phyloP scores from a whole-genome alignment of 805 yeast species.

The Pichia eremophila region DNA sequence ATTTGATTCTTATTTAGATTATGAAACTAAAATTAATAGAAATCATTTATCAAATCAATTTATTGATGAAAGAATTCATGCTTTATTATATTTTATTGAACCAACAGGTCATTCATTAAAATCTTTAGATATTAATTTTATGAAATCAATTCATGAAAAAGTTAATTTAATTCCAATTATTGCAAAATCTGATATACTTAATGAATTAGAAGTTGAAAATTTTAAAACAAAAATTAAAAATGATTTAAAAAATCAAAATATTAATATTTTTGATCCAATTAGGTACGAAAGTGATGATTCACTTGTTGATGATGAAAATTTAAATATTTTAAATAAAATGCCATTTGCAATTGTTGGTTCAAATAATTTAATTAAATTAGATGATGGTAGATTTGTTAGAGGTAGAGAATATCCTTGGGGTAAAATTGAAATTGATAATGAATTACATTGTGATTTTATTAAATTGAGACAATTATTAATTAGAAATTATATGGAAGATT shows the following conservation, averaged over 20 bases:
- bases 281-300: conserved; percentile 62
- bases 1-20: conserved; percentile 81
- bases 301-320: conserved; percentile 72
- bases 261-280: conserved; percentile 70
- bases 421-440: conserved; percentile 88
- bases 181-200: conserved; percentile 88
- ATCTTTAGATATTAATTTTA: conserved; percentile 80
- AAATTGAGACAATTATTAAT: conserved; percentile 80
- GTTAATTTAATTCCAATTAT: conserved; percentile 92
- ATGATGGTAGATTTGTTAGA: conserved; percentile 74
- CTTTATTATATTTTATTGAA: conserved; percentile 86
- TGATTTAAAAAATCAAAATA: conserved; percentile 67
- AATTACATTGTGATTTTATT: conserved; percentile 85
- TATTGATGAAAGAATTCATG: conserved; percentile 83
- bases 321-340: conserved; percentile 54
- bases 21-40: conserved; percentile 77
- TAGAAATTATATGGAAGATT: conserved; percentile 87
- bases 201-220: conserved; percentile 69
- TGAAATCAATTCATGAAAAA: conserved; percentile 80
- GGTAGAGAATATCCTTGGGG: conserved; percentile 98
- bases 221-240: conserved; percentile 72
- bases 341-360: conserved; percentile 97
- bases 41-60: conserved; percentile 31
- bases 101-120: conserved; percentile 94
- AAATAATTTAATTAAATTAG: conserved; percentile 54